Conservation (phyloP, 305 asterid genomes). For the Solanum hybrid region DNA sequence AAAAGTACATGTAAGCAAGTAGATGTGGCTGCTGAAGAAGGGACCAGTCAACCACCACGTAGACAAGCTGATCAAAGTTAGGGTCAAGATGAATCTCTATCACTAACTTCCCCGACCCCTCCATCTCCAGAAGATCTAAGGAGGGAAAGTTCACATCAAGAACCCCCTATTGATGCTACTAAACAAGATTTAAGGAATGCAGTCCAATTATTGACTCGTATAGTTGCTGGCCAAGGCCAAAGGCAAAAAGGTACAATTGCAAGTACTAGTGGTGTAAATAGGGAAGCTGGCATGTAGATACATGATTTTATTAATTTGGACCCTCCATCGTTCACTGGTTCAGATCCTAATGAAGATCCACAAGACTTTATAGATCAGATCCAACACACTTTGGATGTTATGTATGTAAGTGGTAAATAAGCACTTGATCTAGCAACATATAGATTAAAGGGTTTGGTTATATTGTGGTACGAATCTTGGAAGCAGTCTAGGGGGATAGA, state of each 20-base stretch:
- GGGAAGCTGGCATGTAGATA: too few species aligned
- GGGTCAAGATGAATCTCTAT: not conserved
- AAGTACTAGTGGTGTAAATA: not conserved
- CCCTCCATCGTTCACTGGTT: too few species aligned
- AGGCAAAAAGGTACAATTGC: not conserved
- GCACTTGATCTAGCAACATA: too few species aligned
- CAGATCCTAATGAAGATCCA: too few species aligned
- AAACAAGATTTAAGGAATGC: not conserved
- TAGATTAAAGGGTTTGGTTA: too few species aligned
- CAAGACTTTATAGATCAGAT: too few species aligned
- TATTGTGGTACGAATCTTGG: too few species aligned
- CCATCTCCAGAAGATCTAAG: not conserved
- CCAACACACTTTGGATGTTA: too few species aligned
- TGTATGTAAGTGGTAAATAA: too few species aligned
- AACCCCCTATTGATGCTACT: not conserved
- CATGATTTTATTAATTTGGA: too few species aligned
- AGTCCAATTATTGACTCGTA: not conserved
- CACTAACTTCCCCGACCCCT: not conserved
- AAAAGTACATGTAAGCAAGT: not conserved
- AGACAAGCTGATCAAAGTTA: not conserved
- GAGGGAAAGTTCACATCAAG: not conserved
- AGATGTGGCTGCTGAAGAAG: not conserved
- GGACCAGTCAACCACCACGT: not conserved
- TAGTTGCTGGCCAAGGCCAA: not conserved
- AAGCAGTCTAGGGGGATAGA: too few species aligned